Evolutionary conservation across 1,284 basidiomycete genomes (phyloP).

Genomic region (Ganoderma resinaceum): DNA sequence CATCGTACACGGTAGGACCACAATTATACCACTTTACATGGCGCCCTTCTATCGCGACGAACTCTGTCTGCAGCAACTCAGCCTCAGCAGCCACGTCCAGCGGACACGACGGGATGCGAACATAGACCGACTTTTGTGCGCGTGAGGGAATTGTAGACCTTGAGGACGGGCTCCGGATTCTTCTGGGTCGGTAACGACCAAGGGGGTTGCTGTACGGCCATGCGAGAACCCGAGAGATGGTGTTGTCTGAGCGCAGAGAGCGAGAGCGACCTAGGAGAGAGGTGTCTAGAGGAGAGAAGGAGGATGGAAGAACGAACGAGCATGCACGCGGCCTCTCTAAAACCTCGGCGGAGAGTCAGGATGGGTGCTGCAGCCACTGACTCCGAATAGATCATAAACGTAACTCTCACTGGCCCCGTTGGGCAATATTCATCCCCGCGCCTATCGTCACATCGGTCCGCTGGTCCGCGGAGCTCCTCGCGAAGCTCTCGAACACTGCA

Average conservation of each 20-base stretch:
- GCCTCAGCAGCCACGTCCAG: slow-evolving; percentile 21
- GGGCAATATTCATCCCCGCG: neutral
- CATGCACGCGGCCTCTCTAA: slow-evolving; percentile 16
- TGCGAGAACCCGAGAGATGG: slow-evolving; percentile 27
- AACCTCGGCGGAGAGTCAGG: slow-evolving; percentile 18
- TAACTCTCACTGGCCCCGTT: neutral
- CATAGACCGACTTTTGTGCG: slow-evolving; percentile 76
- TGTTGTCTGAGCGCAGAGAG: slow-evolving; percentile 8
- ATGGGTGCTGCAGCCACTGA: slow-evolving; percentile 7
- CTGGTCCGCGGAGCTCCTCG: neutral
- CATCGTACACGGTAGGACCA: slow-evolving; percentile 99
- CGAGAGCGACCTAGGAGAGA: slow-evolving; percentile 14
- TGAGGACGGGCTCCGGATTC: slow-evolving; percentile 70
- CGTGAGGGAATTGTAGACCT: slow-evolving; percentile 95
- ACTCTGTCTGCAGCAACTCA: slow-evolving; percentile 67
- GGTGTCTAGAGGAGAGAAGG: slow-evolving; percentile 5
- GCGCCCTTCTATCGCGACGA: slow-evolving; percentile 82
- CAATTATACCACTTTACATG: slow-evolving; percentile 99
- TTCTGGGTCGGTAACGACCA: slow-evolving; percentile 62
- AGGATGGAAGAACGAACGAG: slow-evolving; percentile 10
- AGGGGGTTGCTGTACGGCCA: slow-evolving; percentile 55
- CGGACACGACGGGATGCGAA: slow-evolving; percentile 14
- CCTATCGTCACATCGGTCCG: slow-evolving; percentile 4
- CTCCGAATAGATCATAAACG: neutral
- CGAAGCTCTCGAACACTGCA: too few relatives aligned